These are phyloP conservation scores for Oenanthe javanica DNA, from an alignment of 140 eudicot species.

Conservation along the genomic window DNA sequence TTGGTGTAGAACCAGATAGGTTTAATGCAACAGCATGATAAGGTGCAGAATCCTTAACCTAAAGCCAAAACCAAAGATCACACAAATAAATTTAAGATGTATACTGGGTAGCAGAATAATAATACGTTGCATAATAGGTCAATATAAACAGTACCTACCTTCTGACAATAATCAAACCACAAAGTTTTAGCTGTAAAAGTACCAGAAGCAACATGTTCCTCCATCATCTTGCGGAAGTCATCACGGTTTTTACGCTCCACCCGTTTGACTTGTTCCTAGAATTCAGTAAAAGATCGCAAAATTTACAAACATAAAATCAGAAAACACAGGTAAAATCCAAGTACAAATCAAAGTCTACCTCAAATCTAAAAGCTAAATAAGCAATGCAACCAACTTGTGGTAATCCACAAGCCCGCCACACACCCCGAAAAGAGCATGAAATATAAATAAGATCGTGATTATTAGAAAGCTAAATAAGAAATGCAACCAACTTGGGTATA, in stretches of 20 bases:
- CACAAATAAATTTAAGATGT: background rate
- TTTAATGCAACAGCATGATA: constrained; percentile 85
- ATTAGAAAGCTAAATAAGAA: too few species aligned
- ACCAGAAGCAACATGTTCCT: constrained; percentile 64
- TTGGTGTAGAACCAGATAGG: constrained; percentile 79
- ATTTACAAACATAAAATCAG: constrained; percentile 1
- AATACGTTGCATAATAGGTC: background rate
- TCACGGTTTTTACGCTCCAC: constrained; percentile 95
- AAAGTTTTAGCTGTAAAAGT: constrained; percentile 56
- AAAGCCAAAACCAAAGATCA: background rate
- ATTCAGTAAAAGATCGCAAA: background rate
- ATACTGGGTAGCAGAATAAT: background rate
- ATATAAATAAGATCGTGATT: too few species aligned
- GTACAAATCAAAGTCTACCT: background rate
- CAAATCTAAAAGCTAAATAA: background rate
- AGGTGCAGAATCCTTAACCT: constrained; percentile 82
- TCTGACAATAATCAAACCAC: constrained; percentile 86
- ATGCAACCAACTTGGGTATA: background rate
- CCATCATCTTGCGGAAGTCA: constrained; percentile 88
- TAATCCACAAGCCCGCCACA: too few species aligned
- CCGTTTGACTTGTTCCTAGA: constrained; percentile 75
- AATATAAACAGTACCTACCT: constrained; percentile 30
- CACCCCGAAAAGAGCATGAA: too few species aligned
- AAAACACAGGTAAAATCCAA: background rate
- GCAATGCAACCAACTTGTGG: background rate